phyloP scores from a whole-genome alignment of 306 rosid species.

The Rosa lucieae region DNA sequence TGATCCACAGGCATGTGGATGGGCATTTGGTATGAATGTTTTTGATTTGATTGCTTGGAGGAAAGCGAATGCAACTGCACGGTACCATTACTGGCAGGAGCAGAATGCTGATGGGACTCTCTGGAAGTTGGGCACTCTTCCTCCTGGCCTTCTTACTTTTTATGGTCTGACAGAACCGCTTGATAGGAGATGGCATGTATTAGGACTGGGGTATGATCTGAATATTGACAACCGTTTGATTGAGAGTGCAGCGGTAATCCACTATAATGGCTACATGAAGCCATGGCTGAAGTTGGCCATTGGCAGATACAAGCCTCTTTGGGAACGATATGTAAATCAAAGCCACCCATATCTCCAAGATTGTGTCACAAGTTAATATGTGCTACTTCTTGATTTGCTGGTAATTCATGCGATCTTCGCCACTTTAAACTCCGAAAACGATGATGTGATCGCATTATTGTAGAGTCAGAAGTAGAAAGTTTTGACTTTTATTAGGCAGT shows the following conservation, averaged over 20 bases:
- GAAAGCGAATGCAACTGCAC: conserved; percentile 76
- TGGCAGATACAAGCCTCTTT: conserved; percentile 78
- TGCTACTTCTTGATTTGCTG: conserved; percentile 57
- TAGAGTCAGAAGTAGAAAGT: conserved; percentile 74
- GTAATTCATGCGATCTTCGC: conserved; percentile 42
- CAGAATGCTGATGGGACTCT: conserved; percentile 80
- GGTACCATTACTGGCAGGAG: conserved; percentile 94
- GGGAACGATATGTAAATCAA: conserved; percentile 87
- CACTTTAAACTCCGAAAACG: conserved; percentile 38
- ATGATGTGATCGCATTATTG: conserved; percentile 35
- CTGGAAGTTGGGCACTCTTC: conserved; percentile 94
- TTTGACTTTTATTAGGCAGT: conserved; percentile 61
- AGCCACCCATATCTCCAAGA: conserved; percentile 75
- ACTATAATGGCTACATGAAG: conserved; percentile 94
- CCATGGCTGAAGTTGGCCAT: conserved; percentile 96
- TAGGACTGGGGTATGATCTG: conserved; percentile 91
- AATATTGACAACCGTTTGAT: conserved; percentile 88
- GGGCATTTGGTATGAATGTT: conserved; percentile 99
- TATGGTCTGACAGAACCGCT: conserved; percentile 98
- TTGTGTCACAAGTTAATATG: conserved; percentile 72
- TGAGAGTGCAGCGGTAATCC: conserved; percentile 90
- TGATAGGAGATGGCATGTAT: conserved; percentile 99
- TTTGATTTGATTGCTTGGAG: conserved; percentile 94
- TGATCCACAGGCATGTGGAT: conserved; percentile 96
- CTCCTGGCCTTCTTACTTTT: conserved; percentile 86